Percentiles rank a stretch among this genome's conserved stretches.
phyloP scores from a whole-genome alignment of 2,329 filamentous ascomycete species.

The Scedosporium aurantiacum region DNA sequence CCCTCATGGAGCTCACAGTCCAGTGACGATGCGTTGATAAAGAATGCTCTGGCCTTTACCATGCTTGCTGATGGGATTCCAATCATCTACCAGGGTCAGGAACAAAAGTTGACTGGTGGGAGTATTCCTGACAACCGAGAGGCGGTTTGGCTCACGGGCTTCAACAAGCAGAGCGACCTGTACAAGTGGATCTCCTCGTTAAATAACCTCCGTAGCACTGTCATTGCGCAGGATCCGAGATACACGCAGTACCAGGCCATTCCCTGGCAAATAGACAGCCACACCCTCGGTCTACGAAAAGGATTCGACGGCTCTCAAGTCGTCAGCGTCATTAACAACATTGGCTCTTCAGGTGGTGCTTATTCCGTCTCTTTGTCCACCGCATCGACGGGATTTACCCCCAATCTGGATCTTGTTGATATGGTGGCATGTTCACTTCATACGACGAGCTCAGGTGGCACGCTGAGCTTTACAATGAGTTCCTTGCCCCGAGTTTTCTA shows the following conservation, averaged over 20 bases:
- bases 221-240: constrained; percentile 7
- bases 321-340: constrained; percentile 10
- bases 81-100: constrained; percentile 50
- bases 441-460: constrained; percentile 8
- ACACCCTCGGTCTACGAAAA: constrained; percentile 10
- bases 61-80: constrained; percentile 36
- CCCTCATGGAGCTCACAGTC: constrained; percentile 25
- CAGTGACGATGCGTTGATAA: constrained; percentile 41
- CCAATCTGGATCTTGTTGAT: constrained; percentile 9
- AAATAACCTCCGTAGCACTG: constrained; percentile 7
- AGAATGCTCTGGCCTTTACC: constrained; percentile 22
- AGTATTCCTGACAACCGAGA: constrained; percentile 30
- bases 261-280: constrained; percentile 9
- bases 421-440: constrained; percentile 7
- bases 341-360: constrained; percentile 8
- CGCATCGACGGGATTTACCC: constrained; percentile 8
- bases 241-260: constrained; percentile 10
- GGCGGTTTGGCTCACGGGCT: constrained; percentile 8
- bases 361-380: constrained; percentile 8
- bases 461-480: constrained; percentile 8
- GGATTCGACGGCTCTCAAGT: constrained; percentile 8
- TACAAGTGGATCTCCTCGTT: constrained; percentile 9
- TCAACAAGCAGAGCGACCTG: constrained; percentile 8
- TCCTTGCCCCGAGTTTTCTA: constrained; percentile 10
- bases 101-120: constrained; percentile 40